Conservation (phyloP, 345 rosid genomes). For the Salix caprea region DNA sequence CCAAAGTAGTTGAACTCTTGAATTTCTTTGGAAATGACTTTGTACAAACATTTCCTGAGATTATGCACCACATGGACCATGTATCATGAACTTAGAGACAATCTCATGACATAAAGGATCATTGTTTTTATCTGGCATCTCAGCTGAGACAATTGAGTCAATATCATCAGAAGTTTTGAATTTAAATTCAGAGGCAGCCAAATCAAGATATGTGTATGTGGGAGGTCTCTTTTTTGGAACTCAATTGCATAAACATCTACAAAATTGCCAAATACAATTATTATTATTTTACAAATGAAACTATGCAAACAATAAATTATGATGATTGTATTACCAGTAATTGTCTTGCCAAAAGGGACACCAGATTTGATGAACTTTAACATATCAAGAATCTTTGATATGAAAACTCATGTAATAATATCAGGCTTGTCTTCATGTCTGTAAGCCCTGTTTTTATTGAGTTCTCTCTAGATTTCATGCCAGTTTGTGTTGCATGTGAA, state of each 20-base stretch:
- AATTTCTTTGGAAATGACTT: not conserved
- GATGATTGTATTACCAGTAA: not conserved
- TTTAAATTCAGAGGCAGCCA: too few species aligned
- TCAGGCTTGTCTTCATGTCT: not conserved
- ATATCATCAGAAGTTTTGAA: too few species aligned
- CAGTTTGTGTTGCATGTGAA: constrained; percentile 1
- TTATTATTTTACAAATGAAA: too few species aligned
- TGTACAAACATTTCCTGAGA: not conserved
- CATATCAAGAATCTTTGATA: not conserved
- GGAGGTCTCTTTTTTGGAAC: not conserved
- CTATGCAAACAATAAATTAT: too few species aligned
- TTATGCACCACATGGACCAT: too few species aligned
- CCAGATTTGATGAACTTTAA: not conserved
- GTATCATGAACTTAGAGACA: too few species aligned
- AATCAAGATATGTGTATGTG: not conserved
- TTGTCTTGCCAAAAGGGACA: not conserved
- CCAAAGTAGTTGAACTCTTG: not conserved
- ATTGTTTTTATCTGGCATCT: too few species aligned
- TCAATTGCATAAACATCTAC: not conserved
- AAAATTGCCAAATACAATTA: too few species aligned
- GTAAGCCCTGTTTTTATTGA: rapidly evolving
- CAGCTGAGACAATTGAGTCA: too few species aligned
- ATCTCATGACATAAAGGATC: too few species aligned
- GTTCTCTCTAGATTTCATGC: not conserved
- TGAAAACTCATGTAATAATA: not conserved